Evolutionary conservation across 164 flowering plant genomes (phyloP).

Genomic region (Saururus chinensis): DNA sequence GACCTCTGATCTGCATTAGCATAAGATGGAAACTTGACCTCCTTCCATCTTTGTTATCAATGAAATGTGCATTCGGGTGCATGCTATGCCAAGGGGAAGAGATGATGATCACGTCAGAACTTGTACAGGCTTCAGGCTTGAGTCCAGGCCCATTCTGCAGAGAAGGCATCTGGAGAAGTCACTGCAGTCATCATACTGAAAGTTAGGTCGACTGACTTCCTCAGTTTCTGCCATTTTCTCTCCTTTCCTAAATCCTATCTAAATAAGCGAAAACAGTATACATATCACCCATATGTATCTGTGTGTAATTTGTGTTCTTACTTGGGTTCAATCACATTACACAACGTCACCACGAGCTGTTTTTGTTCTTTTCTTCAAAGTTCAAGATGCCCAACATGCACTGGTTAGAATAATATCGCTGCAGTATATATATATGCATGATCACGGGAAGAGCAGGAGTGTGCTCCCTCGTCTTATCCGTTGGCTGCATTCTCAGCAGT

Average conservation of each 20-base stretch:
- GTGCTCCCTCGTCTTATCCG: slow-evolving; percentile 4
- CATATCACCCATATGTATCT: too few species aligned
- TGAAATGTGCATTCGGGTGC: not conserved
- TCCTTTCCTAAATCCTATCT: not conserved
- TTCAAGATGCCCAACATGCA: not conserved
- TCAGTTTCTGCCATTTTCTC: not conserved
- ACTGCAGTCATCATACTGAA: not conserved
- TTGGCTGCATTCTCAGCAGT: not conserved
- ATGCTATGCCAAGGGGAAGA: not conserved
- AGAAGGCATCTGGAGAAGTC: not conserved
- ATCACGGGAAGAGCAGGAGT: slow-evolving; percentile 7
- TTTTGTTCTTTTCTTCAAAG: not conserved
- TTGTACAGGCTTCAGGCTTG: not conserved
- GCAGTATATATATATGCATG: not conserved
- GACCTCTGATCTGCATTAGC: too few species aligned
- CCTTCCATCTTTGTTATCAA: too few species aligned
- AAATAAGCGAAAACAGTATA: not conserved
- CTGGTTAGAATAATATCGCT: not conserved
- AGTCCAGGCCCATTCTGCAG: not conserved
- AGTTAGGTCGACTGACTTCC: not conserved
- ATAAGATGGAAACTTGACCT: too few species aligned
- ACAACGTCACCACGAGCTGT: too few species aligned
- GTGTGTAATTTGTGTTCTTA: too few species aligned
- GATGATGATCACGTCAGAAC: not conserved
- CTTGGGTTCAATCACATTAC: not conserved